A percentile compares a stretch with the other conserved stretches of the same genome.
phyloP scores from a whole-genome alignment of 176 grass and related monocot species.

The Triticum monococcum region DNA sequence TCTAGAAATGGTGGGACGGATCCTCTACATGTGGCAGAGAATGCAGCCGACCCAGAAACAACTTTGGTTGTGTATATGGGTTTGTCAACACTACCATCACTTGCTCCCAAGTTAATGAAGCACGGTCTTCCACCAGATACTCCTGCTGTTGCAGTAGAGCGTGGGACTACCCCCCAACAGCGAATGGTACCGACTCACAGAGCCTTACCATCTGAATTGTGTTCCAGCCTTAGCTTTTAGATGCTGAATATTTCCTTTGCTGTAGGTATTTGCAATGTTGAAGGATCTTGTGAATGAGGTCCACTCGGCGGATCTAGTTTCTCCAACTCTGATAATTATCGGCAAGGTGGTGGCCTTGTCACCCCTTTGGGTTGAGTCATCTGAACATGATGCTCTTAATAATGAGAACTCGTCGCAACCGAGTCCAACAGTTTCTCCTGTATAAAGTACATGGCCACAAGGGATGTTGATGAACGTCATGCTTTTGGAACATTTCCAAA shows the following conservation, averaged over 20 bases:
- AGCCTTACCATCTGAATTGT: background rate
- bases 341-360: slow-evolving; percentile 85
- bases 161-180: slow-evolving; percentile 86
- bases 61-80: slow-evolving; percentile 98
- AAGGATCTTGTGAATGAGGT: slow-evolving; percentile 79
- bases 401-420: slow-evolving; percentile 26
- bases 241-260: slow-evolving; percentile 27
- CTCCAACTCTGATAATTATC: slow-evolving; percentile 83
- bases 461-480: background rate
- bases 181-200: slow-evolving; percentile 46
- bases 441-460: background rate
- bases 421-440: slow-evolving; percentile 29
- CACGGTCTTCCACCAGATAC: slow-evolving; percentile 77
- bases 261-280: slow-evolving; percentile 69
- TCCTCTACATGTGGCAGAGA: slow-evolving; percentile 80
- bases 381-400: slow-evolving; percentile 30
- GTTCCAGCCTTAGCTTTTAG: background rate
- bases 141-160: slow-evolving; percentile 87
- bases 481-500: slow-evolving; percentile 19
- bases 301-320: slow-evolving; percentile 54
- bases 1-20: slow-evolving; percentile 94
- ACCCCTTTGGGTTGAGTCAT: slow-evolving; percentile 59
- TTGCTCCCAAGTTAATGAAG: slow-evolving; percentile 77
- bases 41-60: slow-evolving; percentile 84
- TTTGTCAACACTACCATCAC: slow-evolving; percentile 74